A percentile compares a stretch with the other conserved stretches of the same genome.
phyloP scores from a whole-genome alignment of 768 basidiomycete species.

The Suillus placidus region DNA sequence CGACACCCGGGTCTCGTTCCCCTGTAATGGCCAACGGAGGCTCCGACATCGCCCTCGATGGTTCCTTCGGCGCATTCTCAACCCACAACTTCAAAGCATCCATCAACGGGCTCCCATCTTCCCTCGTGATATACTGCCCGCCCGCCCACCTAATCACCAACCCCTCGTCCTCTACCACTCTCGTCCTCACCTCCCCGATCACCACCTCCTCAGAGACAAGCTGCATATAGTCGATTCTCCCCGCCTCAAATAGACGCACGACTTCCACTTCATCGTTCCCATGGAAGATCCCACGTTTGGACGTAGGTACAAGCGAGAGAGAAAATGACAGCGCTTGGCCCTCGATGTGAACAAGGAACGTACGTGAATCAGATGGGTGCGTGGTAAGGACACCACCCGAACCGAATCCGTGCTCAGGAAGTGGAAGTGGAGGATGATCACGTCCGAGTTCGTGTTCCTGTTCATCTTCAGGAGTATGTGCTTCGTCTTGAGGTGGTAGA shows the following conservation, averaged over 20 bases:
- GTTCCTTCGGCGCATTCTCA: conserved; percentile 16
- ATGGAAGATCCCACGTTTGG: conserved; percentile 29
- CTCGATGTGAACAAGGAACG: conserved; percentile 67
- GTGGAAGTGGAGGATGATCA: conserved; percentile 14
- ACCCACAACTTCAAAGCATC: conserved; percentile 69
- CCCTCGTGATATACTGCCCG: conserved; percentile 76
- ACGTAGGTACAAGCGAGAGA: conserved; percentile 59
- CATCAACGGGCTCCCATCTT: conserved; percentile 75
- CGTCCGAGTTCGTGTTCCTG: conserved; percentile 20
- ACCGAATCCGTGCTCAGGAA: conserved; percentile 38
- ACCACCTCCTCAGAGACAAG: conserved; percentile 63
- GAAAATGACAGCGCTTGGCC: conserved; percentile 67
- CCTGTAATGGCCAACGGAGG: conserved; percentile 31
- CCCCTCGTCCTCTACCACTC: conserved; percentile 58
- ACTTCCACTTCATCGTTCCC: conserved; percentile 55
- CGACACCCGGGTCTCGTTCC: conserved; percentile 23
- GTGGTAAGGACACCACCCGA: conserved; percentile 59
- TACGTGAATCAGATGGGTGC: conserved; percentile 59
- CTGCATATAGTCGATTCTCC: conserved; percentile 61
- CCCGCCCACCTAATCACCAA: conserved; percentile 78
- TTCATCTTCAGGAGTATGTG: conserved; percentile 32
- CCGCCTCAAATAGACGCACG: conserved; percentile 56
- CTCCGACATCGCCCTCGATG: conserved; percentile 13
- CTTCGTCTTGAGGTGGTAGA: conserved; percentile 24
- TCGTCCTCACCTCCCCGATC: conserved; percentile 7